phyloP scores from a whole-genome alignment of 371 early-diverging fungal genomes.

The Haplosporangium sp. region DNA sequence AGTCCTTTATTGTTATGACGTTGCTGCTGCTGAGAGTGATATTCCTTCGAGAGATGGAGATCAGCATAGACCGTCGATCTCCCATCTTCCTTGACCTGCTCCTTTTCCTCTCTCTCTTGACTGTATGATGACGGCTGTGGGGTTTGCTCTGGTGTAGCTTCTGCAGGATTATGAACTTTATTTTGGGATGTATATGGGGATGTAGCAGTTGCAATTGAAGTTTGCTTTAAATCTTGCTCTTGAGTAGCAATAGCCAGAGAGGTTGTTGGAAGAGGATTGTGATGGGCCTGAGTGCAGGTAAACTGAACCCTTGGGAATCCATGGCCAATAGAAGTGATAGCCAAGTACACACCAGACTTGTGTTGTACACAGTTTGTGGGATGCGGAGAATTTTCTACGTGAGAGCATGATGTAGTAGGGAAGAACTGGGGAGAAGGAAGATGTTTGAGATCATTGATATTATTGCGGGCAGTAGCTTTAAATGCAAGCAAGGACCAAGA shows the following conservation, averaged over 20 bases:
- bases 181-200: not conserved
- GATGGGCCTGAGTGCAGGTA: constrained; percentile 27
- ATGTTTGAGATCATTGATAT: not conserved
- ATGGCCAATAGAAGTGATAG: constrained; percentile 39
- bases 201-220: not conserved
- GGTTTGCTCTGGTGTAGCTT: constrained; percentile 28
- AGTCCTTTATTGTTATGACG: not conserved
- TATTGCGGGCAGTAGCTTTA: not conserved
- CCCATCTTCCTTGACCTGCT: not conserved
- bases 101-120: not conserved
- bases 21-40: not conserved
- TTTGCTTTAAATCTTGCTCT: not conserved
- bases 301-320: constrained; percentile 40
- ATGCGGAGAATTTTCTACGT: constrained; percentile 1
- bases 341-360: constrained; percentile 30
- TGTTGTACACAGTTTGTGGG: constrained; percentile 27
- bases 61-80: constrained; percentile 6
- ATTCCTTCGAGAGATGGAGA: constrained; percentile 9
- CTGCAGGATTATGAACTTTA: constrained; percentile 23
- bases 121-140: not conserved
- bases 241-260: not conserved
- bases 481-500: not conserved
- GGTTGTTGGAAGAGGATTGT: constrained; percentile 11
- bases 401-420: not conserved
- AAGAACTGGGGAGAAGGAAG: not conserved